Base-by-base conservation (phyloP, 2,329 filamentous ascomycete species). In the Colletotrichum sp. region DNA sequence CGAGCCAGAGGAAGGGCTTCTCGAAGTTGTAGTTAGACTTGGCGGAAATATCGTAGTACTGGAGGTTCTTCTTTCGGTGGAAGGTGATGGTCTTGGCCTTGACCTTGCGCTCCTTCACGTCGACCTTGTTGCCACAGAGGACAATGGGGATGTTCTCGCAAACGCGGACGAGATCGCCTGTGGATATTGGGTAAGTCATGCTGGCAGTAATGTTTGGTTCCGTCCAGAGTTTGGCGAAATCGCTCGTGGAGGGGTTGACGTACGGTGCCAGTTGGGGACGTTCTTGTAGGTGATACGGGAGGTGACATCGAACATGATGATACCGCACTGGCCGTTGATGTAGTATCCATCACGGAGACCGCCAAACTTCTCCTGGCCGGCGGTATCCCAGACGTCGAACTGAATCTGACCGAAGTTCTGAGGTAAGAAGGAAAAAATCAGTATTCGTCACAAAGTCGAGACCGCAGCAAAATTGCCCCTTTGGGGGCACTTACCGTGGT, bases 21-120 rank as follows among this genome's bases (percentile, higher is more conserved):
- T 99, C 96, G 88, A 99, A 99, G 93, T 99, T 99, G 91, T 99
- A 99, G 92, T 99, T 99, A 85, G 96, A 98, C 92, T 99, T 99
- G 89, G 97, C 97, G 57, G 96, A 98, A 87, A 99, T 99, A 83
- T 99, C 97, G 92, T 99, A 99, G 93, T 99, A 99, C 90, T 99
- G 97, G 69, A 99, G 94, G 90, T 99, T 99, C 94, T 99, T 99
- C 95, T 99, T 99, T 90, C 97, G 95, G 93, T 99, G 97, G 95
- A 99, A 99, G 81, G 97, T 99, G 89, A 99, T 99, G 86, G 96
- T 98, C 95, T 99, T 99, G 86, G 97, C 97, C 94, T 99, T 99
- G 86, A 99, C 97, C 91, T 99, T 99, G 88, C 97, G 95, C 93
- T 99, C 97, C 95, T 99, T 99, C 80, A 99, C 97, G 85, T 99